Evolutionary conservation across 805 yeast species (phyloP), one percentile per base, ranked within the genome.

Genomic region (Nakazawaea ambrosiae): DNA sequence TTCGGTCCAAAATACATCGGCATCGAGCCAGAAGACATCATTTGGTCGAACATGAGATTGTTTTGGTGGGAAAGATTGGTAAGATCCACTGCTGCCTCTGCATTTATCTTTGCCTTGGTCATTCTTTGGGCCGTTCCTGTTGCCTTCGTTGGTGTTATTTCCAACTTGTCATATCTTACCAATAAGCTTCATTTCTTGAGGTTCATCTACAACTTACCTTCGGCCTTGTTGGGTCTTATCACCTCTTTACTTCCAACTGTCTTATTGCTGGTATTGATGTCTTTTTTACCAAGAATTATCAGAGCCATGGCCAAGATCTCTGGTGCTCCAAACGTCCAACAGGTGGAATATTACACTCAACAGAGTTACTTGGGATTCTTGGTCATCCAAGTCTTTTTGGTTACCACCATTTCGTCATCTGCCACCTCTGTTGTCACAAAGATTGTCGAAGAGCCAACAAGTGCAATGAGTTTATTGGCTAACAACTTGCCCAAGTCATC

Each of bases 61-160:
- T 75, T 75, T 49, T 83, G 92, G 89, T 81, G 86, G 82, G 94
- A 83, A 57, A 61, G 78, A 49, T 54, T 80, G 15, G 61, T 65
- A 10, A 68, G 90, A 61, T 55, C 61, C 24, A 55, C 68, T 20
- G 66, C 67, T 37, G 76, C 89, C 0, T 39, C 61, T 25, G 64
- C 73, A 12, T 76, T 75, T 2, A 71, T 81, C 38, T 49, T 60
- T 17, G 83, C 78, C 1, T 49, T 80, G 31, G 65, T 81, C 36
- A 51, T 77, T 22, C 61, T 78, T 47, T 83, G 94, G 94, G 70
- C 89, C 40, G 59, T 81, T 45, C 90, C 90, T 11, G 87, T 81
- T 28, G 81, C 89, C 3, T 77, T 82, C 54, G 87, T 82, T 33
- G 89, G 89, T 70, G 53, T 78, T 51, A 65, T 82, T 41, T 81